Evolutionary conservation across 2,329 filamentous ascomycete genomes (phyloP), one percentile per base, ranked within the genome.

Genomic region (Didymosphaeria variabile): DNA sequence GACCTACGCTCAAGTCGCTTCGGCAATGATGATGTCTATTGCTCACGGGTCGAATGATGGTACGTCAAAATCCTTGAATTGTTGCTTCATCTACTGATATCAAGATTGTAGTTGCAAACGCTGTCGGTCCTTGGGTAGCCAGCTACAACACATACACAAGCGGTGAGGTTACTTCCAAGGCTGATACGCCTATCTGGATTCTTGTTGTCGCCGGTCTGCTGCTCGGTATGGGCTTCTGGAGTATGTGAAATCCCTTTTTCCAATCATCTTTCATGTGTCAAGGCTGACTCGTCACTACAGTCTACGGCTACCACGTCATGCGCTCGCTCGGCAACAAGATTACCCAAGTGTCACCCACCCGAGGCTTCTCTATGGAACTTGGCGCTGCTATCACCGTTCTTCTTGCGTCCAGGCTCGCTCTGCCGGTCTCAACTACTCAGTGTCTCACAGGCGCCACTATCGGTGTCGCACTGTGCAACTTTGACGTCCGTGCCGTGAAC

Each of bases 11-110:
- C 84, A 86, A 72, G 72, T 86, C 56, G 66, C 84, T 45, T 84
- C 69, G 23, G 71, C 69, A 9, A 70, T 67, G 59, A 73, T 69
- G 59, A 68, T 69, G 31, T 72, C 69, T 5, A 71, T 83, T 57
- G 84, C 84, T 1, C 84, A 93, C 80, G 90, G 90, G 57, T 88
- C 90, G 72, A 92, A 92, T 74, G 90, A 93, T 54, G 69, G 57
- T 62, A 56, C 34, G 17, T 21, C 31, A 49, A 36, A 3, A 23
- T 29, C 3, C 4, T 8, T 7, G 23, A 19, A 34, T 8, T 8
- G 34, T 36, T 3, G 3, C 10, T 36, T n/a, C 17, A 40, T n/a
- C 5, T 44, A 19, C 55, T 49, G 3, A 31, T n/a, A 29, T 1
- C 8, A 13, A n/a, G 26, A 6, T 29, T 29, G 4, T 31, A 63